Conservation (phyloP, 352 stramenopile genomes). For the Globisporangium lucens region DNA sequence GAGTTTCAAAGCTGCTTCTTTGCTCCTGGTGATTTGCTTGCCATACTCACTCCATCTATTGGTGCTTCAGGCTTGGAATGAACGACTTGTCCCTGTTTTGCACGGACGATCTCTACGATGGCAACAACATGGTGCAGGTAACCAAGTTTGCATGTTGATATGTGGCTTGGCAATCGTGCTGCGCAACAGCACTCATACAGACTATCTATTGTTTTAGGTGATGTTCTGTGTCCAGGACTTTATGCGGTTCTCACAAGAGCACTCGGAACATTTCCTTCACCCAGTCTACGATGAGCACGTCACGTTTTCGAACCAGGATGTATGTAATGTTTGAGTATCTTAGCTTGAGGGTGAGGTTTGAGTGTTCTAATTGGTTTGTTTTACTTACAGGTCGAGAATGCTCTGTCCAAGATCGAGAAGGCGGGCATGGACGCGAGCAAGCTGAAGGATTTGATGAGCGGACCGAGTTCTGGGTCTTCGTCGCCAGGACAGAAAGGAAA, state of each 20-base stretch:
- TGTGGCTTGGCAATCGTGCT: not conserved
- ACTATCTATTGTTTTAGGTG: slow-evolving; percentile 23
- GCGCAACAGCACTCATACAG: not conserved
- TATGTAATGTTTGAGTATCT: slow-evolving; percentile 11
- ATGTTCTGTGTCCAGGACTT: slow-evolving; percentile 79
- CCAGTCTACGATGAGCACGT: slow-evolving; percentile 37
- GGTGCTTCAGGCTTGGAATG: slow-evolving; percentile 62
- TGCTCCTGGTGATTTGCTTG: not conserved
- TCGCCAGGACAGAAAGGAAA: not conserved
- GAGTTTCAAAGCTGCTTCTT: slow-evolving; percentile 11
- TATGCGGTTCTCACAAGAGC: slow-evolving; percentile 57
- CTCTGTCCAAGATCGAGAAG: slow-evolving; percentile 64
- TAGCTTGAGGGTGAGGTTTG: not conserved
- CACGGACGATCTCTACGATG: slow-evolving; percentile 82
- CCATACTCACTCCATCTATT: not conserved
- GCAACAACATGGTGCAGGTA: slow-evolving; percentile 82
- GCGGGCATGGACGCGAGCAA: slow-evolving; percentile 52
- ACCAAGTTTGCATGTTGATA: not conserved
- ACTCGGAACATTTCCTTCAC: slow-evolving; percentile 43
- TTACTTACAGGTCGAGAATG: slow-evolving; percentile 50
- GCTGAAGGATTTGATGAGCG: slow-evolving; percentile 32
- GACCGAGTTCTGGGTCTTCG: slow-evolving; percentile 6
- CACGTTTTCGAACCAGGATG: slow-evolving; percentile 68
- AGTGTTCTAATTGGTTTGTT: not conserved
- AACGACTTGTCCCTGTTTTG: slow-evolving; percentile 79